Conservation (phyloP, 1,139 yeast genomes). For the Magnusiomyces tetraspermus region DNA sequence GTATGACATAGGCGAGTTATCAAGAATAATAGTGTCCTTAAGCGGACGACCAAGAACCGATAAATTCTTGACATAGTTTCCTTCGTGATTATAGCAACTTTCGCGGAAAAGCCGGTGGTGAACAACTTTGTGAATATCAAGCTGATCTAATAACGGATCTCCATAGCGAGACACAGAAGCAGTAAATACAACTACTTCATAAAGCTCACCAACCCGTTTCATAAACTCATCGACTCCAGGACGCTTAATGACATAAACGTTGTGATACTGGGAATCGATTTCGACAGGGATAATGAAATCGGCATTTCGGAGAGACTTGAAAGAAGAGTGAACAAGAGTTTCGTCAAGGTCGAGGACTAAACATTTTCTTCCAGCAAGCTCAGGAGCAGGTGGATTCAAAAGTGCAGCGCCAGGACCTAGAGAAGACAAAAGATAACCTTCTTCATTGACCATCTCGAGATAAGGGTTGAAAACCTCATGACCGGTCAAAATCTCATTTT, state of each 20-base stretch:
- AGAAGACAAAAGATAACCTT: conserved; percentile 7
- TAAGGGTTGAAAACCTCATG: not conserved
- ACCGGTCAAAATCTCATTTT: not conserved
- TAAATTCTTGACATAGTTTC: conserved; percentile 86
- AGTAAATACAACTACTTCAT: conserved; percentile 92
- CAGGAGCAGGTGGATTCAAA: conserved; percentile 44
- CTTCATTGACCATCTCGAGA: conserved; percentile 7
- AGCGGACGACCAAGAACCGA: conserved; percentile 92
- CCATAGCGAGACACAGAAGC: conserved; percentile 95
- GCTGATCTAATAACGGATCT: conserved; percentile 82
- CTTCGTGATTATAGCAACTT: conserved; percentile 69
- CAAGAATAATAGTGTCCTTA: conserved; percentile 76
- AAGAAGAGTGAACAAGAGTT: conserved; percentile 90
- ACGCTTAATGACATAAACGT: conserved; percentile 90
- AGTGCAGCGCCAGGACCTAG: conserved; percentile 35
- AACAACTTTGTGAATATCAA: conserved; percentile 62
- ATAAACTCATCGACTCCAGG: conserved; percentile 97
- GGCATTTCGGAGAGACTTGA: conserved; percentile 82
- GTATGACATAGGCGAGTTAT: conserved; percentile 95
- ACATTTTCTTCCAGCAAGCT: conserved; percentile 58
- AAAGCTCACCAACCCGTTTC: conserved; percentile 70
- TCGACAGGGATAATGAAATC: conserved; percentile 92
- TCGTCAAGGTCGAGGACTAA: conserved; percentile 89
- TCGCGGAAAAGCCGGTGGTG: conserved; percentile 93
- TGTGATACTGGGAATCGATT: conserved; percentile 84